These are phyloP conservation scores for Blastocystis hominis DNA, from an alignment of 352 stramenopile genomes.

Conservation along the genomic window DNA sequence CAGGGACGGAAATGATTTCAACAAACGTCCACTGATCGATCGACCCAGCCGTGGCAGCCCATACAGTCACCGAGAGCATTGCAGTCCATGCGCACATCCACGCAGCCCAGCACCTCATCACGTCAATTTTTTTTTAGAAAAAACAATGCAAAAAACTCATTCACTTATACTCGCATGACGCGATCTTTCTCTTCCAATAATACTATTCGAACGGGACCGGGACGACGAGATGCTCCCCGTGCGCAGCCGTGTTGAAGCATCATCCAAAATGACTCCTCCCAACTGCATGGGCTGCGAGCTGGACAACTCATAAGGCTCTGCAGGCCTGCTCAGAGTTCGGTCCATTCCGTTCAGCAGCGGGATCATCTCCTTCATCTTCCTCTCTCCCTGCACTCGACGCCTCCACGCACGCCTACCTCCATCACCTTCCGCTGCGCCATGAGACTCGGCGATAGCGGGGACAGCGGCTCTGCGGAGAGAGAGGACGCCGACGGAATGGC, in stretches of 20 bases:
- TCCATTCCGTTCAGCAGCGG: conserved; percentile 43
- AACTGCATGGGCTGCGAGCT: not conserved
- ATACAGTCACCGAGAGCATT: too few relatives aligned
- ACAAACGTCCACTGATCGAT: not conserved
- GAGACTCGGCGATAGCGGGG: not conserved
- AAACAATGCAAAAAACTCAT: not conserved
- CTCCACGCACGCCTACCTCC: not conserved
- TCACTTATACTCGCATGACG: conserved; percentile 50
- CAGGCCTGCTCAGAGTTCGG: not conserved
- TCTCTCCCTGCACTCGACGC: conserved; percentile 16
- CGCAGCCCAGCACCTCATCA: too few relatives aligned
- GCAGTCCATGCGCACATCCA: too few relatives aligned
- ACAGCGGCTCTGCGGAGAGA: too few relatives aligned
- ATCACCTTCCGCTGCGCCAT: conserved; percentile 31
- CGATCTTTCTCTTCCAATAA: conserved; percentile 29
- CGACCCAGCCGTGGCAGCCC: too few relatives aligned
- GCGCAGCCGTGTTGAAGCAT: conserved; percentile 4
- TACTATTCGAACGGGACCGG: conserved; percentile 43
- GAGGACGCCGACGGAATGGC: not conserved
- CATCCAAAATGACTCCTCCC: conserved; percentile 6
- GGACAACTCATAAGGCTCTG: not conserved
- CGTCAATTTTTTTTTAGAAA: not conserved
- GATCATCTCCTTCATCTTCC: conserved; percentile 46
- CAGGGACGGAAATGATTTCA: not conserved
- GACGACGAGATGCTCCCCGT: conserved; percentile 49